Evolutionary conservation across 179 eudicot species (phyloP), one percentile per base, ranked within the genome.

Genomic region (Beta macrorhiza): DNA sequence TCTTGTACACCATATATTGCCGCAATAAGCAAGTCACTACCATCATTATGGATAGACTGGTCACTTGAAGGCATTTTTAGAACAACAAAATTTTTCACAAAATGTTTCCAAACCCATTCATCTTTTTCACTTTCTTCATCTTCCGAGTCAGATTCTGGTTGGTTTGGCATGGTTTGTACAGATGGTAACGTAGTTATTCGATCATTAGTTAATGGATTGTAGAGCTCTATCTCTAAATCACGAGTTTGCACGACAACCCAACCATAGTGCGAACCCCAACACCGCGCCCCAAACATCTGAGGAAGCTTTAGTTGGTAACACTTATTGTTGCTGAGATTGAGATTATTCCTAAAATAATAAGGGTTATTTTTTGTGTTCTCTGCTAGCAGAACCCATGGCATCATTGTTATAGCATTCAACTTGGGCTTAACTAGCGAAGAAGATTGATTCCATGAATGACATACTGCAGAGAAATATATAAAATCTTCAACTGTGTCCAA

Each of bases 361-460:
- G 25, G 56, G 19, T 72, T 59, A 0, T 72, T 42, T 6, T 80
- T 49, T 16, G 44, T 53, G n/a, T 53, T 64, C 59, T 80, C 73
- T 0, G 78, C 29, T 20, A 80, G 55, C 20, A 80, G 52, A n/a
- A 80, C n/a, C 83, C 78, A 64, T 5, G 83, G 83, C 14, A 37
- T 67, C 7, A 15, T 5, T 11, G 8, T 5, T 64, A 2, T 25
- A 3, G 69, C 14, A 29, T 12, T 37, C 20, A 51, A 37, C 17
- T 52, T 9, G 14, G 1, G 3, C 1, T 67, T 78, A 16, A 78
- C 65, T 5, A 78, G 9, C 64, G 64, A 67, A 16, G 20, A 78
- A 12, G 62, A 72, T n/a, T 45, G 42, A 63, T 78, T 59, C 81
- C 81, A 82, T 55, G 68, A 72, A 11, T 13, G 81, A 72, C 84